Percentiles rank a stretch among this genome's conserved stretches.
Evolutionary conservation across 2,329 filamentous ascomycete species (phyloP).

Genomic region (Alternaria sp.): DNA sequence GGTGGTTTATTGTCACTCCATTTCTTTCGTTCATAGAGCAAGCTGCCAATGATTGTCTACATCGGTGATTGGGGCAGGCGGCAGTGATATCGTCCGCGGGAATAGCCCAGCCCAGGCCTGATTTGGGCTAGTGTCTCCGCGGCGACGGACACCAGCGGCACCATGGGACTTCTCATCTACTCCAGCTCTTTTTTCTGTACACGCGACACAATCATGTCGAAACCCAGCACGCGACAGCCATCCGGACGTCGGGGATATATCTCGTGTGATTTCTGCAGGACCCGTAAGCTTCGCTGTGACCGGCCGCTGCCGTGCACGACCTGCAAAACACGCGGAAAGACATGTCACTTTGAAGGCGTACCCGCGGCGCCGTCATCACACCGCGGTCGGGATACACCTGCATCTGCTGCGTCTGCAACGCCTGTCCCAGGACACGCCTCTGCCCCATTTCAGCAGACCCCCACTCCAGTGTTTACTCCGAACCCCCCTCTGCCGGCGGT

Average conservation of each 20-base stretch:
- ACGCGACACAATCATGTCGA: too few species aligned
- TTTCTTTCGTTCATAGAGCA: not conserved
- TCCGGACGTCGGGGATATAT: constrained; percentile 25
- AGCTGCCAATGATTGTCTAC: not conserved
- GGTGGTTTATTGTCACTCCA: not conserved
- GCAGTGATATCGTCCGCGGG: too few species aligned
- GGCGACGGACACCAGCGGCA: too few species aligned
- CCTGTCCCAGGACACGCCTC: too few species aligned
- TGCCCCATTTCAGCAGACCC: too few species aligned
- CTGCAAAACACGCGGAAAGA: constrained; percentile 32
- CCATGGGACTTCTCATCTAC: too few species aligned
- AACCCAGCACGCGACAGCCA: not conserved
- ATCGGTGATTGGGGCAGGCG: not conserved
- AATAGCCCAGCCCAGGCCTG: too few species aligned
- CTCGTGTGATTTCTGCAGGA: constrained; percentile 39
- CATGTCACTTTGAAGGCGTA: constrained; percentile 23
- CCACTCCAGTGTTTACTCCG: too few species aligned
- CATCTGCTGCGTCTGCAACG: too few species aligned
- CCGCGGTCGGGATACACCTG: not conserved
- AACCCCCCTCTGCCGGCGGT: too few species aligned
- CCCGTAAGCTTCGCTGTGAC: constrained; percentile 41
- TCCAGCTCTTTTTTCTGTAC: too few species aligned
- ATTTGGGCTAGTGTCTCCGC: too few species aligned
- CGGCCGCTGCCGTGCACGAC: constrained; percentile 40
- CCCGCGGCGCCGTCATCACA: not conserved